Conservation (phyloP, 179 eudicot genomes). For the Nepenthes alata region DNA sequence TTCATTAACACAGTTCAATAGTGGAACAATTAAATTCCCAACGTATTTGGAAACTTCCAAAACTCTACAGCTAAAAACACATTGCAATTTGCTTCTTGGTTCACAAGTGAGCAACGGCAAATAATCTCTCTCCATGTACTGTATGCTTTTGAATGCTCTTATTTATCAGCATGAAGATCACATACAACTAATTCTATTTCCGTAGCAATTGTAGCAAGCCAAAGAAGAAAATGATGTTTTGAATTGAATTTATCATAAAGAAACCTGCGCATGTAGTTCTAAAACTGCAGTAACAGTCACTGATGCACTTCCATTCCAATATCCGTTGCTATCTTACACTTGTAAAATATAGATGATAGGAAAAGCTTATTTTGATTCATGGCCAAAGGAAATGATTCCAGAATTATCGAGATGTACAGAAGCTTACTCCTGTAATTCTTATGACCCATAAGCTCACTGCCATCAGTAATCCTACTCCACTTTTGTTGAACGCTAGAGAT, state of each 20-base stretch:
- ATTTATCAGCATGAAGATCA: not conserved
- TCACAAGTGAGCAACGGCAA: no score
- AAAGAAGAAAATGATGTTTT: no score
- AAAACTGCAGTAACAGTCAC: not conserved
- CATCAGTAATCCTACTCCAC: slow-evolving; percentile 95
- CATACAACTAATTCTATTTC: not conserved
- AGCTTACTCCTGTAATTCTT: slow-evolving; percentile 79
- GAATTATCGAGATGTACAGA: not conserved
- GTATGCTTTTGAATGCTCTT: no score
- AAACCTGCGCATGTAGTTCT: not conserved
- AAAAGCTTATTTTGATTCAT: not conserved
- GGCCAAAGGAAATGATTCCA: not conserved
- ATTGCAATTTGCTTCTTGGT: no score
- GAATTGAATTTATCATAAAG: no score
- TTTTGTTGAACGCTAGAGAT: slow-evolving; percentile 91
- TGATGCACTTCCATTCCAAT: not conserved
- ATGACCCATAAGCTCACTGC: slow-evolving; percentile 91
- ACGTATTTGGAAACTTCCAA: no score
- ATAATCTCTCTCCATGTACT: no score
- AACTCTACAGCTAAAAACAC: no score
- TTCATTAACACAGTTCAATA: no score
- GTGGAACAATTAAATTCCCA: no score
- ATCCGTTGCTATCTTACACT: no score
- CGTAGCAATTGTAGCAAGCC: not conserved
- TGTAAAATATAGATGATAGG: no score